phyloP scores from a whole-genome alignment of 768 basidiomycete species.

The Leucocoprinus birnbaumii region DNA sequence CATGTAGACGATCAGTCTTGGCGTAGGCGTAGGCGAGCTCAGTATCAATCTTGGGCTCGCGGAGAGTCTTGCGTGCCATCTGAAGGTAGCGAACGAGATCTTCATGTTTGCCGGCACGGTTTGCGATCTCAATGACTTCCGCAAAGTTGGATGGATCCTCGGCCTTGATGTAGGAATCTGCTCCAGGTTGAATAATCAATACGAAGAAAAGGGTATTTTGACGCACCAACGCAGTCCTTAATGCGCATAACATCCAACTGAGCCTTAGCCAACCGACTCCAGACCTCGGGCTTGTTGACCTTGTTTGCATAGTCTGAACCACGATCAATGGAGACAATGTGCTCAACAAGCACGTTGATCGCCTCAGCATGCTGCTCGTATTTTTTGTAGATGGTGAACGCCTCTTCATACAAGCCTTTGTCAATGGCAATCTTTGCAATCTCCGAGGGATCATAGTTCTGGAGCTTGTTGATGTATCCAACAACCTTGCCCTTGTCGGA shows the following conservation, averaged over 20 bases:
- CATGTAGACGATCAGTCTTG: conserved; percentile 90
- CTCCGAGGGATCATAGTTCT: conserved; percentile 91
- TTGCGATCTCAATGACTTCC: conserved; percentile 95
- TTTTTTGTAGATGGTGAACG: conserved; percentile 97
- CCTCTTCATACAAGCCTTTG: conserved; percentile 93
- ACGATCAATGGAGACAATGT: conserved; percentile 96
- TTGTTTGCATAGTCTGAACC: conserved; percentile 95
- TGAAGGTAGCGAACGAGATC: conserved; percentile 96
- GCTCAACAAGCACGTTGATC: conserved; percentile 97
- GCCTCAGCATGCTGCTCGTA: conserved; percentile 93
- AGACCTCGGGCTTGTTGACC: conserved; percentile 94
- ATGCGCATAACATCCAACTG: conserved; percentile 97
- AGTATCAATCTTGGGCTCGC: conserved; percentile 97
- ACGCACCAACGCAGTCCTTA: conserved; percentile 92
- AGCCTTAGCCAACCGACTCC: conserved; percentile 97
- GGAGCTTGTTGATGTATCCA: conserved; percentile 94
- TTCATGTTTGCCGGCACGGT: conserved; percentile 88
- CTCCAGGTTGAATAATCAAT: neutral
- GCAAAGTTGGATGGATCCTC: conserved; percentile 91
- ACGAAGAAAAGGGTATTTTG: neutral
- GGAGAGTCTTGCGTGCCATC: conserved; percentile 96
- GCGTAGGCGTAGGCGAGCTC: conserved; percentile 98
- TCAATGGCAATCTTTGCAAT: conserved; percentile 97
- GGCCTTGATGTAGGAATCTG: conserved; percentile 97
- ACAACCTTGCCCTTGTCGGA: conserved; percentile 99